Evolutionary conservation across 2,329 filamentous ascomycete species (phyloP).

Genomic region (Knufia fluminis): DNA sequence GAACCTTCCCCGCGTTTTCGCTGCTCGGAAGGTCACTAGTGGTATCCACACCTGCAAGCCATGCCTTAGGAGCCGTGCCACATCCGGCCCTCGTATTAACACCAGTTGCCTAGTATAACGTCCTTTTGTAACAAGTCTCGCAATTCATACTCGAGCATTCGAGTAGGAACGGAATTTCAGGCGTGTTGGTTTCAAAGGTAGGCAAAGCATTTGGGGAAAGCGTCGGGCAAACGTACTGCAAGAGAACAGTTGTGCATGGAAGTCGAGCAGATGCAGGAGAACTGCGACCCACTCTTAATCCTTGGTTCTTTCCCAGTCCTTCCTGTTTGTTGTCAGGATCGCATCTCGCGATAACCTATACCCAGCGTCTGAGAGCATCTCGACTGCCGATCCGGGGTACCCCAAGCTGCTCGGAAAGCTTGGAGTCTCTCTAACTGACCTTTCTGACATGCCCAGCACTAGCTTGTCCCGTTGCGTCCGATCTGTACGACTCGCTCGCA

Average conservation of each 20-base stretch:
- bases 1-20: conserved; percentile 6
- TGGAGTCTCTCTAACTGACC: background rate
- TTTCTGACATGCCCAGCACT: background rate
- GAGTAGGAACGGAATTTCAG: too few relatives aligned
- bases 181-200: too few relatives aligned
- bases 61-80: background rate
- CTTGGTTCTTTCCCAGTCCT: background rate
- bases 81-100: too few relatives aligned
- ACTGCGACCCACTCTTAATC: too few relatives aligned
- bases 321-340: background rate
- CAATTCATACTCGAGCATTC: too few relatives aligned
- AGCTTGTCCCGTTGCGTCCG: background rate
- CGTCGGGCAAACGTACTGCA: too few relatives aligned
- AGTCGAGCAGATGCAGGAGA: too few relatives aligned
- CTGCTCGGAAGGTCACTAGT: background rate
- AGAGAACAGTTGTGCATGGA: too few relatives aligned
- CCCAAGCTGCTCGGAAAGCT: background rate
- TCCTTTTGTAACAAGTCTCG: too few relatives aligned
- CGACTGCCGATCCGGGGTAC: conserved; percentile 1
- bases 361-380: background rate
- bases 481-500: too few relatives aligned
- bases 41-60: background rate
- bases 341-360: background rate
- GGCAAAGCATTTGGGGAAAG: too few relatives aligned
- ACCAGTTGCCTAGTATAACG: too few relatives aligned